Evolutionary conservation across 2,329 filamentous ascomycete genomes (phyloP), one percentile per base, ranked within the genome.

Genomic region (Fusarium brevicatenulatum): DNA sequence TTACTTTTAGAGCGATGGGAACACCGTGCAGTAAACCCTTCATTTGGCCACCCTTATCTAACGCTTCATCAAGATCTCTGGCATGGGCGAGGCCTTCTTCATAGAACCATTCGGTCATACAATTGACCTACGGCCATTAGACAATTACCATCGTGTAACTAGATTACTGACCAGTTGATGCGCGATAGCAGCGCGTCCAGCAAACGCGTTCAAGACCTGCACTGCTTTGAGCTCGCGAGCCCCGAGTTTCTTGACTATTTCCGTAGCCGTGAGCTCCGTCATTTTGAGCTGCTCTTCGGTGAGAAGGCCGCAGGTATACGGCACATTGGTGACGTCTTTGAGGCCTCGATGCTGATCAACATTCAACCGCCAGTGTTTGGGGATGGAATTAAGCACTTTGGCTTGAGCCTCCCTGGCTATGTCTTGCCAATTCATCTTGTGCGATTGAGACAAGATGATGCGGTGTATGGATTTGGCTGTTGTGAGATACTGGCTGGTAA

Each of bases 91-190:
- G 23, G 1, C 36, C 54, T 16, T 60, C 61, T 6, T 63, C 61
- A 7, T 49, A 60, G 11, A 49, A 60, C 43, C 55, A 60, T 19
- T 63, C 61, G 0, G 61, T 50, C 12, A 63, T 10, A 2, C 61
- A 63, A 18, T 63, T 63, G 9, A 37, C 8, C 61, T 63, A 37
- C 19, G 13, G 4, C 10, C 19, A 23, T 63, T 7, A 63, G 28
- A 0, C 7, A 4, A 10, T 7, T 9, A 15, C 4, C 9, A 11
- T 9, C 1, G 11, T 1, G 4, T 5, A 18, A 3, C 2, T 13
- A 19, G 0, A 32, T 9, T 5, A 42, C 36, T 19, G 1, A 63
- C 60, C 16, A 63, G 11, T 30, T 63, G 60, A 59, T 63, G 60
- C 3, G 60, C 36, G 3, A 63, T 36, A 1, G 53, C 30, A 59